These are phyloP conservation scores for Amylostereum areolatum DNA, from an alignment of 1,284 basidiomycete genomes.

Conservation along the genomic window DNA sequence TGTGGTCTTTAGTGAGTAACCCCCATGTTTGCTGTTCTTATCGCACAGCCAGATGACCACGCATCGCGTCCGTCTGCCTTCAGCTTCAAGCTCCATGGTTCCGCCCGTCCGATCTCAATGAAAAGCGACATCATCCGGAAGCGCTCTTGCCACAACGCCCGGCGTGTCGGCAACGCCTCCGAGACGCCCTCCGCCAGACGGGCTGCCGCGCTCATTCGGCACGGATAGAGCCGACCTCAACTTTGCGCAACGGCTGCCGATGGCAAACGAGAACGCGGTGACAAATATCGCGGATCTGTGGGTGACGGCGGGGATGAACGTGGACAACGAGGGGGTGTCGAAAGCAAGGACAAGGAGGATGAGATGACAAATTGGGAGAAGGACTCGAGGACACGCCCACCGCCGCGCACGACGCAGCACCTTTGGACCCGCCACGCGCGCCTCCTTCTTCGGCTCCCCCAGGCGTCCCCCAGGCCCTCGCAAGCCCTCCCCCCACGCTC, in stretches of 20 bases:
- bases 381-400: no score
- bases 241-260: conserved; percentile 85
- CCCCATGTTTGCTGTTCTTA: no score
- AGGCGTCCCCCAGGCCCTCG: no score
- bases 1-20: no score
- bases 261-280: conserved; percentile 88
- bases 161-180: conserved; percentile 40
- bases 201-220: no score
- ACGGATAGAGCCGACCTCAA: conserved; percentile 51
- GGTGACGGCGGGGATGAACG: conserved; percentile 90
- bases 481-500: no score
- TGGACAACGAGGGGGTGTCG: conserved; percentile 76
- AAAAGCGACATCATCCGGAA: conserved; percentile 82
- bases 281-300: conserved; percentile 88
- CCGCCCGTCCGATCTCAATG: conserved; percentile 78
- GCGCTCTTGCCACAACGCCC: conserved; percentile 69
- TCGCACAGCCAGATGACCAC: no score
- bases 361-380: conserved; percentile 21
- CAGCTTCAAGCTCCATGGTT: conserved; percentile 75
- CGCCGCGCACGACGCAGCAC: no score
- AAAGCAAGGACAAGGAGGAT: conserved; percentile 37
- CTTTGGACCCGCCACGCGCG: no score
- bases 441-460: no score
- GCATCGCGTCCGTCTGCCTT: conserved; percentile 4
- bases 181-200: conserved; percentile 67